A percentile compares a stretch with the other conserved stretches of the same genome.
These are phyloP conservation scores for Trapa bicornis DNA, from an alignment of 345 rosid species.

Conservation along the genomic window DNA sequence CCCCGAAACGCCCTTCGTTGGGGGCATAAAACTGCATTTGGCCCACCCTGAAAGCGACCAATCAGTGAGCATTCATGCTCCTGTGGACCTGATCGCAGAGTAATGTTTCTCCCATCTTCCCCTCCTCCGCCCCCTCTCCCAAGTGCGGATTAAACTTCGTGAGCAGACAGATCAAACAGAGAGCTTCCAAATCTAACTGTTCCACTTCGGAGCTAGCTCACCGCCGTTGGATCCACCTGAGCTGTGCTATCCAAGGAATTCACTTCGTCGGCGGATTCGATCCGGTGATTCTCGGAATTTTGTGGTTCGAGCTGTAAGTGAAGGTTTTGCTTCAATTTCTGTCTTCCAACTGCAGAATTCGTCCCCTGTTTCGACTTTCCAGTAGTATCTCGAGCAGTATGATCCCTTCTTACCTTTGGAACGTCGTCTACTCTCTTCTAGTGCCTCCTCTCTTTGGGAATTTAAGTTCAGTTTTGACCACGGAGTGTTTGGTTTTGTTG, in stretches of 20 bases:
- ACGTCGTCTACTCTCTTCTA: not conserved
- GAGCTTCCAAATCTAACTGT: not conserved
- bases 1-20: not conserved
- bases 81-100: not conserved
- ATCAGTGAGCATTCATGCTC: not conserved
- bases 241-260: not conserved
- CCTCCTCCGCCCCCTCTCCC: not conserved
- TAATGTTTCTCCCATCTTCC: not conserved
- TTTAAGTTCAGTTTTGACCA: not conserved
- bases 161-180: not conserved
- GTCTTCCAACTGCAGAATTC: not conserved
- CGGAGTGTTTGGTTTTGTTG: not conserved
- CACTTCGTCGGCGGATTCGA: not conserved
- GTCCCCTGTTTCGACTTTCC: not conserved
- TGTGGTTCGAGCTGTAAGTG: not conserved
- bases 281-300: not conserved
- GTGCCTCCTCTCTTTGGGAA: not conserved
- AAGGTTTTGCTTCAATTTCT: constrained; percentile 3
- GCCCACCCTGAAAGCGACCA: constrained; percentile 4
- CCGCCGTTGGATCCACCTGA: not conserved
- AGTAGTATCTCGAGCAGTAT: not conserved
- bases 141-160: not conserved
- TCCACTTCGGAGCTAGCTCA: not conserved
- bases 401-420: not conserved
- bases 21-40: not conserved